These are phyloP conservation scores for Chloris gayana DNA, from an alignment of 176 grass and related monocot species.

Conservation along the genomic window DNA sequence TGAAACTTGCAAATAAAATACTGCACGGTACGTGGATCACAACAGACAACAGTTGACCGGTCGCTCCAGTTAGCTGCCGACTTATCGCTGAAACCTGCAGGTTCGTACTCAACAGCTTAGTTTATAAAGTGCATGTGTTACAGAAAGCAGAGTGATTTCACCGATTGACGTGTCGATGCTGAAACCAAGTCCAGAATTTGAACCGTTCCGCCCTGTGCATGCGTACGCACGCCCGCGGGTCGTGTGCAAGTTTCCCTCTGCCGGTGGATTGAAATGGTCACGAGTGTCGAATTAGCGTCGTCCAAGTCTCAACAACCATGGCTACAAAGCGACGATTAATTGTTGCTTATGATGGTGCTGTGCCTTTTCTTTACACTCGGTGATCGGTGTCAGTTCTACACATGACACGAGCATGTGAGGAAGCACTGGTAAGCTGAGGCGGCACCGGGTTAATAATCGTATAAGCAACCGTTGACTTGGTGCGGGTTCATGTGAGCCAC, in stretches of 20 bases:
- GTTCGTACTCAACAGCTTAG: background rate
- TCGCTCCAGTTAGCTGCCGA: constrained; percentile 1
- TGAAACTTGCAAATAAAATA: background rate
- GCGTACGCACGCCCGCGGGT: background rate
- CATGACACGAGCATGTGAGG: constrained; percentile 3
- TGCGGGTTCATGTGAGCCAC: background rate
- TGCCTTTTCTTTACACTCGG: background rate
- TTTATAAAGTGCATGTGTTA: background rate
- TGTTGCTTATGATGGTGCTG: background rate
- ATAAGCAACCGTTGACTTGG: background rate
- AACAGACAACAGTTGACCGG: background rate
- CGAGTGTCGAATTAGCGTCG: constrained; percentile 3
- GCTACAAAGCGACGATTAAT: constrained; percentile 2
- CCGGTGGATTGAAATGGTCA: constrained; percentile 25
- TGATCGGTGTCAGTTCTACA: background rate
- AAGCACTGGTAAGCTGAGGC: background rate
- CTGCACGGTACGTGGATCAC: background rate
- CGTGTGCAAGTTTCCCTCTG: background rate
- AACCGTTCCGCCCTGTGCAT: constrained; percentile 23
- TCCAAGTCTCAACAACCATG: constrained; percentile 9
- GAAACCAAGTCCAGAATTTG: constrained; percentile 12
- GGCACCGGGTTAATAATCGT: background rate
- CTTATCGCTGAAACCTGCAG: background rate
- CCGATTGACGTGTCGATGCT: constrained; percentile 14
- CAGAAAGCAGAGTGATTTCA: background rate